Base-by-base conservation (phyloP, 2,329 filamentous ascomycete genomes). In the Fusarium agapanthi region DNA sequence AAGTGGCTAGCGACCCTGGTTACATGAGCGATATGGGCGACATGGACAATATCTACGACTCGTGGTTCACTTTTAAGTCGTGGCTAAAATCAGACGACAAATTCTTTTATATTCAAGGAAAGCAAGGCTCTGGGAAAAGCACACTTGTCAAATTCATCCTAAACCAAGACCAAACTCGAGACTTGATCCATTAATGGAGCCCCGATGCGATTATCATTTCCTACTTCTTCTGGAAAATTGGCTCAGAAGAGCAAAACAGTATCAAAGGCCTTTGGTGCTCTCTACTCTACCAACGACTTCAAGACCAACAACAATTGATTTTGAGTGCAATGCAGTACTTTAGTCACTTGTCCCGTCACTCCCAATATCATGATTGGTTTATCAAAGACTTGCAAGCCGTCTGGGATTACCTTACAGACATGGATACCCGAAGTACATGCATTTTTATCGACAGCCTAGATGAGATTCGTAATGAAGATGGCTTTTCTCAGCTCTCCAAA, bases 181-280 rank as follows among this genome's bases (percentile, higher is more conserved):
- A 48, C 0, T 32, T 69, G 1, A 7, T 72, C 0, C 3, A 9
- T 1, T 0, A 3, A 5, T 72, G 65, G 71, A 41, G 34, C 3
- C 28, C 45, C 1, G 12, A 40, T 2, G 47, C 16, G 1, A 41
- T 6, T 0, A 26, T 72, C 3, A 2, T 67, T 0, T 63, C 53
- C 1, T 34, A 69, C 15, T 69, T 72, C 35, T 64, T 69, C 9
- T 72, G 71, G 71, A 69, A 67, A 5, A 67, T 69, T 3, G 71
- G 68, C 0, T 47, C 51, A 12, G 6, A 30, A 4, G 32, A 60
- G 0, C 69, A 72, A 1, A 65, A 62, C 6, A 47, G 32, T 0
- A 18, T 62, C 0, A 58, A 61, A n/a, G 58, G 58, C 0, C 24
- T 61, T 0, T 38, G 41, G 26, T 61, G 38, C 28, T 61, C 58